phyloP scores from a whole-genome alignment of 768 basidiomycete genomes.

The Pisolithus microcarpus region DNA sequence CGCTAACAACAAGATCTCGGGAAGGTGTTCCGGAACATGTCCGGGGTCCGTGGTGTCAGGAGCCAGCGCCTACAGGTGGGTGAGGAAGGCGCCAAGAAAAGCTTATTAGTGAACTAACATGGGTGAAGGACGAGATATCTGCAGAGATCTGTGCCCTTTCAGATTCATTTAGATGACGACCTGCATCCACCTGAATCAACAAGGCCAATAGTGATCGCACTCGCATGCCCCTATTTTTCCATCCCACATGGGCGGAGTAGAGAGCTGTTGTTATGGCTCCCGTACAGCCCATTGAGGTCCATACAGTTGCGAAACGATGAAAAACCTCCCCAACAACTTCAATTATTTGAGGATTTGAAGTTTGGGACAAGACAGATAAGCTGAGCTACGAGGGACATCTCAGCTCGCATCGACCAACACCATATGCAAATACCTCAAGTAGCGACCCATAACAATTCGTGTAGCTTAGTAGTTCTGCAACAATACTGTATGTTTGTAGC shows the following conservation, averaged over 20 bases:
- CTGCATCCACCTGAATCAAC: constrained; percentile 59
- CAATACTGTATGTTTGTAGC: constrained; percentile 50
- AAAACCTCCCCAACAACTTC: constrained; percentile 62
- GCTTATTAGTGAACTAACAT: constrained; percentile 34
- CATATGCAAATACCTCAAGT: constrained; percentile 45
- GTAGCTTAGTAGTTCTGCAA: constrained; percentile 52
- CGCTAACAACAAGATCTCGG: constrained; percentile 64
- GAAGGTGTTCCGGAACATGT: constrained; percentile 33
- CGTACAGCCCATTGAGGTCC: constrained; percentile 69
- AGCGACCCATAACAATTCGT: constrained; percentile 61
- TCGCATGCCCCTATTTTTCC: constrained; percentile 59
- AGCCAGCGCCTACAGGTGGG: constrained; percentile 30
- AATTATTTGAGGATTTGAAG: constrained; percentile 45
- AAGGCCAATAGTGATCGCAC: constrained; percentile 58
- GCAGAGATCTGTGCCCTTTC: constrained; percentile 54
- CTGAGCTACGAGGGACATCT: constrained; percentile 37
- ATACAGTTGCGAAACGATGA: constrained; percentile 64
- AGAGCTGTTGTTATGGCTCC: constrained; percentile 50
- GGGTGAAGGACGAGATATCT: constrained; percentile 55
- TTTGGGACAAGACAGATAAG: constrained; percentile 46
- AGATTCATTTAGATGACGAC: constrained; percentile 43
- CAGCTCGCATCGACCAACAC: not conserved
- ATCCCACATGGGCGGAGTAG: constrained; percentile 52
- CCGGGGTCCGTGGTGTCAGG: constrained; percentile 30
- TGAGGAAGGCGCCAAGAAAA: not conserved